Conservation (phyloP, 495 filamentous ascomycete genomes). For the Trichoderma virens region DNA sequence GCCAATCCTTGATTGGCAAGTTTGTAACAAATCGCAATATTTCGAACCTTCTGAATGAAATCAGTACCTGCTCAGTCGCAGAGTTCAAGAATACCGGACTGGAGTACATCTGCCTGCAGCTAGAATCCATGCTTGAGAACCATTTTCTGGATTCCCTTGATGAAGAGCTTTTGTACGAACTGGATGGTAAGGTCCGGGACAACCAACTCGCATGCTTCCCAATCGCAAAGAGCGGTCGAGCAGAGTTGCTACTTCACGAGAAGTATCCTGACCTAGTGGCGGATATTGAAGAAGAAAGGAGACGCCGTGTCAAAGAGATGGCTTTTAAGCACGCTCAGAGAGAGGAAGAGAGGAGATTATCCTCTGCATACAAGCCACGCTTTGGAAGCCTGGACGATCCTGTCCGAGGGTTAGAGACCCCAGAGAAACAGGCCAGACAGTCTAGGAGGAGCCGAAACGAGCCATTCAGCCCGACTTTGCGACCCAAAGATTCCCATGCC, state of each 20-base stretch:
- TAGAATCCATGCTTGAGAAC: slow-evolving; percentile 85
- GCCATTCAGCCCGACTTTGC: slow-evolving; percentile 52
- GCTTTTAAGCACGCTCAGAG: slow-evolving; percentile 50
- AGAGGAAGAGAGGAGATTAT: slow-evolving; percentile 51
- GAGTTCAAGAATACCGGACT: slow-evolving; percentile 84
- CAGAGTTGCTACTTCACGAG: slow-evolving; percentile 61
- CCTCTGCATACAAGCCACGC: slow-evolving; percentile 38
- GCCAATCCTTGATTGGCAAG: slow-evolving; percentile 77
- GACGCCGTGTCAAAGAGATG: slow-evolving; percentile 41
- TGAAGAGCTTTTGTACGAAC: slow-evolving; percentile 65
- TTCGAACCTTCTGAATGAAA: slow-evolving; percentile 70
- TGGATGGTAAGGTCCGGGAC: slow-evolving; percentile 69
- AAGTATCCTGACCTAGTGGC: slow-evolving; percentile 54
- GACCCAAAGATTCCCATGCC: slow-evolving; percentile 52
- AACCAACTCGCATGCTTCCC: slow-evolving; percentile 73
- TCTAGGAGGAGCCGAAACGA: slow-evolving; percentile 39
- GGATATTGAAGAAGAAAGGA: slow-evolving; percentile 45
- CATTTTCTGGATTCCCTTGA: slow-evolving; percentile 81
- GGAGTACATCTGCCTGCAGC: slow-evolving; percentile 84
- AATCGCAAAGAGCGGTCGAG: slow-evolving; percentile 64
- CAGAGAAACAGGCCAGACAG: slow-evolving; percentile 44
- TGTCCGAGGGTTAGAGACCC: slow-evolving; percentile 39
- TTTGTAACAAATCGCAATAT: slow-evolving; percentile 87
- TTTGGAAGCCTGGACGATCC: slow-evolving; percentile 50
- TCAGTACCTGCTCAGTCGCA: slow-evolving; percentile 70